Base-by-base conservation (phyloP, 2,329 filamentous ascomycete genomes). In the Alternaria sp. region DNA sequence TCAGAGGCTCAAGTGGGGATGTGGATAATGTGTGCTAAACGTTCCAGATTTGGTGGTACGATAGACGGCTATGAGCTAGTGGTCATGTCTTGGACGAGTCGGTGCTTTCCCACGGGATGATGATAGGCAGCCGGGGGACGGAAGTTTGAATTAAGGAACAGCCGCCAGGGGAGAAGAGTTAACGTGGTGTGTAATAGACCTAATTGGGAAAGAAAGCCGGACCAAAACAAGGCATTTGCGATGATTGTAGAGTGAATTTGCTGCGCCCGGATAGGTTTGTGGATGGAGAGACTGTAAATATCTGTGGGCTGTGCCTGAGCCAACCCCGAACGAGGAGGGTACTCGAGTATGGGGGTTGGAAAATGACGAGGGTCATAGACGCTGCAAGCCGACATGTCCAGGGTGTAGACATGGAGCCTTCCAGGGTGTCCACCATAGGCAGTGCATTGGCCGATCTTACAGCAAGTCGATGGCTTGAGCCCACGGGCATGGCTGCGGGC, bases 261-360 rank as follows among this genome's bases (percentile, higher is more conserved):
- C 76, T 77, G 74, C 77, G 74, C 73, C 73, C 65, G 61, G 65
- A 62, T 68, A 62, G 59, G 60, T 65, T 72, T 73, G 68, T 69
- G 70, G 70, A 72, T 63, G 54, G 69, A 21, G 28, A 52, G 68
- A 72, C 76, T 74, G 74, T 71, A 79, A 79, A 79, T 77, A 78
- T 70, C 73, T 74, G 68, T 70, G 72, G 77, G 77, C 77, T 77
- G 77, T 80, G 77, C 70, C 71, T 77, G 73, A 70, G 70, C 75
- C 73, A 74, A 72, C 65, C 69, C 66, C 55, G 65, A 67, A 70
- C 50, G 59, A 66, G 61, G 63, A 68, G 66, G 52, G 66, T 68
- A 68, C 46, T 68, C 57, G 67, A 67, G 55, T 64, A 65, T 61
- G 65, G 66, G 63, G 54, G 54, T 56, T 57, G 49, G 47, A 56